Evolutionary conservation across 768 basidiomycete genomes (phyloP).

Genomic region (Agaricus sinodeliciosus): DNA sequence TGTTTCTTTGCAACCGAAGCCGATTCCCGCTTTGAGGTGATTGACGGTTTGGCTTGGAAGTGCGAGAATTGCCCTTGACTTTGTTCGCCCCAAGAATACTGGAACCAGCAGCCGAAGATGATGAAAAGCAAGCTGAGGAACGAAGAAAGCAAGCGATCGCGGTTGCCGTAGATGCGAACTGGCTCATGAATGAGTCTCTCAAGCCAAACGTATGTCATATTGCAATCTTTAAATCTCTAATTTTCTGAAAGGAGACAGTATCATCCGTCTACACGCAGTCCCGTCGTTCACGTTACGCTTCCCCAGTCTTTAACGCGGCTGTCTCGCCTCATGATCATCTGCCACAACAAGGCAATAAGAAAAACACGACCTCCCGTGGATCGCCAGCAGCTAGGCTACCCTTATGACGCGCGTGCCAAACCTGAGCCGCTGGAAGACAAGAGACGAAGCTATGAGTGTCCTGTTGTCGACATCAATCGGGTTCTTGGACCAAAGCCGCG

Average conservation of each 20-base stretch:
- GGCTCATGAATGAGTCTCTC: slow-evolving; percentile 20
- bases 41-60: too few species aligned
- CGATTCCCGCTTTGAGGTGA: slow-evolving; percentile 33
- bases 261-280: slow-evolving; percentile 1
- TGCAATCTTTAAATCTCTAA: not conserved
- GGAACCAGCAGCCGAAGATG: slow-evolving; percentile 47
- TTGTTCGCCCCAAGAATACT: slow-evolving; percentile 33
- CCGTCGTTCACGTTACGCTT: not conserved
- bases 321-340: slow-evolving; percentile 24
- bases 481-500: not conserved
- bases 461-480: slow-evolving; percentile 17
- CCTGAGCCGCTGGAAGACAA: slow-evolving; percentile 2
- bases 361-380: slow-evolving; percentile 37
- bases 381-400: slow-evolving; percentile 18
- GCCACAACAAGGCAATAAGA: slow-evolving; percentile 23
- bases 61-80: too few species aligned
- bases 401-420: slow-evolving; percentile 21
- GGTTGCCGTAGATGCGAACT: slow-evolving; percentile 32
- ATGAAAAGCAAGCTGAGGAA: slow-evolving; percentile 30
- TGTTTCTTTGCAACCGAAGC: slow-evolving; percentile 38
- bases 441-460: slow-evolving; percentile 15
- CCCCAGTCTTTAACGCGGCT: slow-evolving; percentile 1
- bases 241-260: not conserved
- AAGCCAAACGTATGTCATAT: slow-evolving; percentile 14
- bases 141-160: slow-evolving; percentile 32